Percentiles rank a stretch among this genome's conserved stretches.
phyloP scores from a whole-genome alignment of 1,284 basidiomycete genomes.

The Bondarzewia mesenterica region DNA sequence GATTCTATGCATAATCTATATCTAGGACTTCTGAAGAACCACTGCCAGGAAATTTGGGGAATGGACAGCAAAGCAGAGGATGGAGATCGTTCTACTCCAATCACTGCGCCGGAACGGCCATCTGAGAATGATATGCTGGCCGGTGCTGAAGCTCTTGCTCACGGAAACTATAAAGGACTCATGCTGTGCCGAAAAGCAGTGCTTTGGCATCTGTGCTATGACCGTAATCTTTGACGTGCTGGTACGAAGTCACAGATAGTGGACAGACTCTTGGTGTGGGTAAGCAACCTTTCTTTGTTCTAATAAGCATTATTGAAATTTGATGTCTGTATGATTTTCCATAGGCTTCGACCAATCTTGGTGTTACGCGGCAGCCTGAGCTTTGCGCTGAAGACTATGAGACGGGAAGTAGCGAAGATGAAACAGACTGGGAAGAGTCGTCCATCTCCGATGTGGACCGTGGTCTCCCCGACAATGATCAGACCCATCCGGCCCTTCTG shows the following conservation, averaged over 20 bases:
- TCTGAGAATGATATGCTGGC: background rate
- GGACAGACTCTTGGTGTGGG: background rate
- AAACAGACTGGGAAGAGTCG: background rate
- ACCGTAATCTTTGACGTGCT: background rate
- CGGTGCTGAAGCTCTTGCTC: background rate
- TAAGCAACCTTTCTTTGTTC: background rate
- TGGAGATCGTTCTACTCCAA: background rate
- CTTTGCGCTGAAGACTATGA: background rate
- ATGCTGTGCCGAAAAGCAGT: background rate
- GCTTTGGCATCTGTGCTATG: background rate
- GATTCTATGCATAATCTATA: conserved; percentile 10
- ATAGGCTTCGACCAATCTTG: too few relatives aligned
- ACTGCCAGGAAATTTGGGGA: conserved; percentile 5
- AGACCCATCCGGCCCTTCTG: too few relatives aligned
- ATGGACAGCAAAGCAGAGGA: conserved; percentile 4
- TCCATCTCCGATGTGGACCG: background rate
- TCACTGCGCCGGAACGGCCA: background rate
- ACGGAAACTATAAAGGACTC: background rate
- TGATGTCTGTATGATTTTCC: too few relatives aligned
- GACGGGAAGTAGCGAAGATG: background rate
- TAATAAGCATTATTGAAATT: too few relatives aligned
- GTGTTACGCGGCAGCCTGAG: background rate
- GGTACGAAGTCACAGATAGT: background rate
- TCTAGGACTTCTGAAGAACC: conserved; percentile 3
- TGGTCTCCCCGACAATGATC: too few relatives aligned